phyloP scores from a whole-genome alignment of 1,139 yeast species.

The Protomyces inouyei region DNA sequence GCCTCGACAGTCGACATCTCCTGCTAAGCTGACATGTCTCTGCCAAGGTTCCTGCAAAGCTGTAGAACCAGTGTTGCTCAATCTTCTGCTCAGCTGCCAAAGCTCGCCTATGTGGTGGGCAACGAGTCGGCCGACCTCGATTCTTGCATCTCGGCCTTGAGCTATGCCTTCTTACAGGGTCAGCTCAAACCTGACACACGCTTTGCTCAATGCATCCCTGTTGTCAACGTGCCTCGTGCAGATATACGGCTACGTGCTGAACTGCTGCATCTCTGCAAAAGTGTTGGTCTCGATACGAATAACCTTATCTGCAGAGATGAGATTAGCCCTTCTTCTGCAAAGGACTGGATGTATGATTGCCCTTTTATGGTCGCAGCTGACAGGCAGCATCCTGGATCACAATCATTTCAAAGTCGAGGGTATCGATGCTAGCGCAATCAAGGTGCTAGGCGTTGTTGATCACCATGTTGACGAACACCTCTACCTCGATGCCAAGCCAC shows the following conservation, averaged over 20 bases:
- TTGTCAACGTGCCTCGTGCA: conserved; percentile 62
- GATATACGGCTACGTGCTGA: conserved; percentile 72
- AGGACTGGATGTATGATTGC: not conserved
- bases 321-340: conserved; percentile 33
- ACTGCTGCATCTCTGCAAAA: conserved; percentile 51
- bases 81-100: not conserved
- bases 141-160: conserved; percentile 69
- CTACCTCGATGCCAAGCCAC: conserved; percentile 47
- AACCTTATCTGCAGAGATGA: conserved; percentile 67
- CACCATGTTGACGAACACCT: conserved; percentile 75
- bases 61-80: not conserved
- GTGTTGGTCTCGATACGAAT: conserved; percentile 49
- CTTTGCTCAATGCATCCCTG: conserved; percentile 48
- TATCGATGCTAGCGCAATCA: conserved; percentile 34
- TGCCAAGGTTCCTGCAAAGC: not conserved
- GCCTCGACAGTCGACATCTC: too few relatives aligned
- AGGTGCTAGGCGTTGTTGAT: conserved; percentile 64
- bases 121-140: conserved; percentile 86
- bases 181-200: conserved; percentile 36
- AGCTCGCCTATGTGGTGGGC: conserved; percentile 56
- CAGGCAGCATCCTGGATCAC: conserved; percentile 62
- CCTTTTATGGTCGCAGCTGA: conserved; percentile 40
- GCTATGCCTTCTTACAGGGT: conserved; percentile 56
- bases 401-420: conserved; percentile 59
- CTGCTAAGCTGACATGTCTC: conserved; percentile 2